Percentiles rank a stretch among this genome's conserved stretches.
Evolutionary conservation across 345 rosid species (phyloP).

Genomic region (Lumnitzera littorea): DNA sequence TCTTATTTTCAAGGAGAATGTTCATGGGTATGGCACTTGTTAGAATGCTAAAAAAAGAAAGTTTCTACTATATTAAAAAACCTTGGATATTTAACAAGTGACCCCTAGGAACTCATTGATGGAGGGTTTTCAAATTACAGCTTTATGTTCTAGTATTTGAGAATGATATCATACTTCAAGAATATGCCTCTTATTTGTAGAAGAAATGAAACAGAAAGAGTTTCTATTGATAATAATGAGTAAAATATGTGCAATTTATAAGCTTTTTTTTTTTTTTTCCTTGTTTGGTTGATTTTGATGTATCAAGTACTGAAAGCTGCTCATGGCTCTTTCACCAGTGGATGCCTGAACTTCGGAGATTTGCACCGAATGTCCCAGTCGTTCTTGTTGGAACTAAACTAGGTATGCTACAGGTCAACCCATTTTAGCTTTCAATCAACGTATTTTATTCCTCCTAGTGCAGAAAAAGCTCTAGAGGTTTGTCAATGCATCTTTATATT

Average conservation of each 20-base stretch:
- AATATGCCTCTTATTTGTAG: no score
- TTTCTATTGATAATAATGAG: no score
- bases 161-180: no score
- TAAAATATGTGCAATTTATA: not conserved
- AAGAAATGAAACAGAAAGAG: no score
- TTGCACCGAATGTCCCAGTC: conserved; percentile 69
- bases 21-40: no score
- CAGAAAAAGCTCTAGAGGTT: not conserved
- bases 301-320: not conserved
- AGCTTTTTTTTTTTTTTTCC: not conserved
- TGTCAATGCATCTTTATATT: not conserved
- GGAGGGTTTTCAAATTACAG: no score
- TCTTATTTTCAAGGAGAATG: not conserved
- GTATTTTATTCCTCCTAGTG: not conserved
- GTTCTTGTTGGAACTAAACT: conserved; percentile 85
- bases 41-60: no score
- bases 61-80: no score
- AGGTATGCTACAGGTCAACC: conserved; percentile 29
- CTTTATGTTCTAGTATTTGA: no score
- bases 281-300: conserved; percentile 1
- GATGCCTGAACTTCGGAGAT: conserved; percentile 38
- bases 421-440: not conserved
- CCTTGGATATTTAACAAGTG: no score
- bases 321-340: conserved; percentile 18
- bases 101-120: no score